Base-by-base conservation (phyloP, 2,329 filamentous ascomycete genomes). In the Pyrenophora teres region DNA sequence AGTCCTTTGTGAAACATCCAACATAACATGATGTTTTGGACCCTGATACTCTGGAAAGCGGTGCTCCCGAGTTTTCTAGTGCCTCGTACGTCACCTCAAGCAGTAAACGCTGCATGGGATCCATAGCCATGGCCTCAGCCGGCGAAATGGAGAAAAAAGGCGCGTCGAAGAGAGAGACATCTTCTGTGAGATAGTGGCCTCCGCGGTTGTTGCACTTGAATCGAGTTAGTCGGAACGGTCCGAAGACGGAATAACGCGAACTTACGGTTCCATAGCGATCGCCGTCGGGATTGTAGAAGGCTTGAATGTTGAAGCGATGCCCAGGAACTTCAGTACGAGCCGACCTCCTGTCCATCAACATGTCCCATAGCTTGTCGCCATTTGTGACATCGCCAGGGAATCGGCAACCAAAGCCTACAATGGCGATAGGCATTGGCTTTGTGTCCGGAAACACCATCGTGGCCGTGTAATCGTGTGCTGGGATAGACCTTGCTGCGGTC, bases 321-420 rank as follows among this genome's bases (percentile, higher is more conserved):
- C 37, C 10, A 23, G 59, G 58, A 10, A 53, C 38, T n/a, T 61
- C 47, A 19, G 53, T 47, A 3, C 43, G 36, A 19, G 54, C 52
- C n/a, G 46, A 49, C 23, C 39, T 50, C 38, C 50, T 57, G 38
- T 54, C 39, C 5, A 54, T 39, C 37, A 60, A 42, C 19, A 63
- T 47, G 13, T 56, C 46, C 59, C 50, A 64, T 32, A 61, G 39
- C 16, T 59, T 55, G 36, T 61, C 54, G 2, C 52, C 50, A 18
- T 38, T 54, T 3, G 50, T 56, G 9, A 52, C 49, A 27, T 57
- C 54, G 8, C 59, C 56, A 9, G 62, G 62, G 13, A 63, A 59
- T 0, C 56, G 56, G 35, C 54, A 63, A 7, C 63, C 62, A 40
- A 72, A 68, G 39, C 74, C 74, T 41, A 76, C 42, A 58, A 39